Base-by-base conservation (phyloP, 2,329 filamentous ascomycete species). In the Fusarium oxysporum region DNA sequence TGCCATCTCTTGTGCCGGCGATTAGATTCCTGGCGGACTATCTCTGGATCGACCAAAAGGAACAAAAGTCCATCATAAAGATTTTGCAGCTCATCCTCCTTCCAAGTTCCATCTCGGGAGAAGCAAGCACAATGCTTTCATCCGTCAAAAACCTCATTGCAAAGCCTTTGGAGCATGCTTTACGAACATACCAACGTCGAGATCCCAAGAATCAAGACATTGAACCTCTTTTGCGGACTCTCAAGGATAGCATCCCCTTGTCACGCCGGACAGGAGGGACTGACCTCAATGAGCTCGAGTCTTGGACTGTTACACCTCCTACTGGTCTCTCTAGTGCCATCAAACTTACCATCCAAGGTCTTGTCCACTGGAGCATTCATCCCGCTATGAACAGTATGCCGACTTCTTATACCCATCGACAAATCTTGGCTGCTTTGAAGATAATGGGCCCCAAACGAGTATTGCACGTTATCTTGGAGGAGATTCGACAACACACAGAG, bases 1-100 rank as follows among this genome's bases (percentile, higher is more conserved):
- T 96, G n/a, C 93, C 94, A 0, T 93, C 93, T 1, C 85, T 96
- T 1, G 89, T 96, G 4, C 90, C 92, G 9, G 93, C 92, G 1
- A 87, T 96, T 19, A 86, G 87, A 6, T 96, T 92, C 84, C 86
- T 96, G 67, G 87, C 90, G 2, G 89, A 91, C 61, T 90, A 93
- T 73, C 88, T 94, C 7, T 92, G 91, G 86, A 86, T 91, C 57
- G 88, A 91, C 65, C 88, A 89, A 19, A 86, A 87, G 21, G 90
- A 93, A 74, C 88, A 92, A 65, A 90, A 90, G 74, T 88, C 92
- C 7, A 85, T 93, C 23, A 86, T 96, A 67, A 90, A 91, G 72
- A 90, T 95, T 30, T 84, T 96, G 13, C 90, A 93, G 65, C 87
- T 94, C 54, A 88, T 96, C 21, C 84, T 95, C n/a, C 86, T 89